Percentiles rank a stretch among this genome's conserved stretches.
Evolutionary conservation across 2,329 filamentous ascomycete genomes (phyloP).

Genomic region (Bipolaris sorokiniana): DNA sequence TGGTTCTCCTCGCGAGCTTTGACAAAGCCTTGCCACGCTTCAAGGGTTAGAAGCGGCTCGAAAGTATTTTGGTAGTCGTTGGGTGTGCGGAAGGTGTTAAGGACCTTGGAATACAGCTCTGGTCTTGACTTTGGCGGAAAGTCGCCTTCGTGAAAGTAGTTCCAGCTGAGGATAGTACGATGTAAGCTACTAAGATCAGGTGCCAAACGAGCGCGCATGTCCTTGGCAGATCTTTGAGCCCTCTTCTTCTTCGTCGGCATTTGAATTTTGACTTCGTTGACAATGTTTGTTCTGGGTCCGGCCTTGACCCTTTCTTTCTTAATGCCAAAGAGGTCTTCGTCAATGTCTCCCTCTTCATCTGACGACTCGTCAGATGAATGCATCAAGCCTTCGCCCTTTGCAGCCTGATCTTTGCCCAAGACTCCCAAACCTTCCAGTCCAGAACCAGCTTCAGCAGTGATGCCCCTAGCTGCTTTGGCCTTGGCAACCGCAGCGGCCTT

Average conservation of each 20-base stretch:
- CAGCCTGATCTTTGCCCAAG: constrained; percentile 77
- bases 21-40: constrained; percentile 95
- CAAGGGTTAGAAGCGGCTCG: constrained; percentile 84
- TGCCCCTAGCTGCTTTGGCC: constrained; percentile 64
- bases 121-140: constrained; percentile 77
- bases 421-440: constrained; percentile 75
- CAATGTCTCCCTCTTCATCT: constrained; percentile 62
- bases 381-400: constrained; percentile 85
- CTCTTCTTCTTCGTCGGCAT: constrained; percentile 85
- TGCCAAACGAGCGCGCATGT: constrained; percentile 90
- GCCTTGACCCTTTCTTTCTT: constrained; percentile 54
- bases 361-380: constrained; percentile 75
- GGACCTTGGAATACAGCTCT: constrained; percentile 75
- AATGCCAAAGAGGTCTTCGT: constrained; percentile 71
- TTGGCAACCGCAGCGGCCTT: constrained; percentile 74
- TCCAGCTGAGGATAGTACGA: constrained; percentile 86
- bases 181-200: constrained; percentile 88
- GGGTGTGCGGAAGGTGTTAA: constrained; percentile 77
- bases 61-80: constrained; percentile 86
- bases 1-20: constrained; percentile 86
- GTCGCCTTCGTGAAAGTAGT: constrained; percentile 89
- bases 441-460: constrained; percentile 76
- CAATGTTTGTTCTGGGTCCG: constrained; percentile 46
- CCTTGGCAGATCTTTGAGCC: constrained; percentile 81
- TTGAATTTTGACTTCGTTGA: constrained; percentile 50